phyloP scores from a whole-genome alignment of 441 rosid genomes.

The Mallotus japonicus region DNA sequence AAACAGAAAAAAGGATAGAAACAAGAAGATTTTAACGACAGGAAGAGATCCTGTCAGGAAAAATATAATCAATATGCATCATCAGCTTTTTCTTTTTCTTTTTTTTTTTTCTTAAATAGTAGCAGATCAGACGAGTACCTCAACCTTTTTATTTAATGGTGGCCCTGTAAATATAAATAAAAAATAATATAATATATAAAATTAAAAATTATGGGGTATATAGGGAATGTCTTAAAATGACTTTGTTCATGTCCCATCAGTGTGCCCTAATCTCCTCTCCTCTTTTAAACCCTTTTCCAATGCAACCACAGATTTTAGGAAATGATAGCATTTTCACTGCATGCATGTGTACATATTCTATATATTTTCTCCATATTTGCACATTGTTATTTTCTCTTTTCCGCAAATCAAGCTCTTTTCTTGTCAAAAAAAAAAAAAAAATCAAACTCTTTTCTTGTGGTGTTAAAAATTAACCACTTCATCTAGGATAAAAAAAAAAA shows the following conservation, averaged over 20 bases:
- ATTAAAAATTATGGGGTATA: not conserved
- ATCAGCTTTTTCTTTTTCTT: conserved; percentile 23
- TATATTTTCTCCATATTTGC: too few relatives aligned
- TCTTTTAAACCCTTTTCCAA: not conserved
- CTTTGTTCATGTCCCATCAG: conserved; percentile 7
- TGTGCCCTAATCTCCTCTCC: not conserved
- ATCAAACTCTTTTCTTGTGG: too few relatives aligned
- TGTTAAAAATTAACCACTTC: too few relatives aligned
- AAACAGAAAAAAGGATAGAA: conserved; percentile 10
- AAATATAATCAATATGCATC: conserved; percentile 11
- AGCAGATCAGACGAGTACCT: too few relatives aligned
- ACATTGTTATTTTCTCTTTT: too few relatives aligned
- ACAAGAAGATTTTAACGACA: conserved; percentile 35
- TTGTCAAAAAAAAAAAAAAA: too few relatives aligned
- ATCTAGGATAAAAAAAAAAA: too few relatives aligned
- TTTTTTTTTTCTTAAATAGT: not conserved
- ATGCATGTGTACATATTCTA: too few relatives aligned
- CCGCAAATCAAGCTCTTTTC: too few relatives aligned
- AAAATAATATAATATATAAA: too few relatives aligned
- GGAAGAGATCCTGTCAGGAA: conserved; percentile 34
- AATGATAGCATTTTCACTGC: not conserved
- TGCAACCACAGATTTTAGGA: not conserved
- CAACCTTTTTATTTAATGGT: too few relatives aligned
- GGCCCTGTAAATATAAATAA: too few relatives aligned
- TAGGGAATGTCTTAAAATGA: conserved; percentile 20